These are phyloP conservation scores for Chlorella sp. DNA, from an alignment of 139 green algal genomes.

Conservation along the genomic window DNA sequence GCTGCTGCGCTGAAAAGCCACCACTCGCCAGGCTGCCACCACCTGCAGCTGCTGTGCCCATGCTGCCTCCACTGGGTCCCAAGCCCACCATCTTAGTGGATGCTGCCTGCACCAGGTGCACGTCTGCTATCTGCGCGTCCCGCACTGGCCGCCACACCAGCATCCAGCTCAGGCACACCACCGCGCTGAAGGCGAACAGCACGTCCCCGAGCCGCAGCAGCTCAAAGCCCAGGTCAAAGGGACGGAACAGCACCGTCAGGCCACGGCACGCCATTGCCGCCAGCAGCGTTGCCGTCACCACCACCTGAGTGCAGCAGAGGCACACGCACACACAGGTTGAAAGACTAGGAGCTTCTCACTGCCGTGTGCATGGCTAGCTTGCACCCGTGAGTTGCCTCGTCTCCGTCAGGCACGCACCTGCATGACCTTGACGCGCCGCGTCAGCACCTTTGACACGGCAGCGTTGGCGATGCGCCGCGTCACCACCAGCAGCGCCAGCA, in stretches of 20 bases:
- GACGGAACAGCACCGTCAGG: constrained; percentile 31
- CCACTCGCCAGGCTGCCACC: too few species aligned
- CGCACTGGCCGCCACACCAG: constrained; percentile 34
- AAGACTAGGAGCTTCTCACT: too few species aligned
- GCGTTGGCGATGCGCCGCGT: constrained; percentile 18
- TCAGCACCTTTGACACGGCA: constrained; percentile 33
- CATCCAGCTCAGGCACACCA: constrained; percentile 18
- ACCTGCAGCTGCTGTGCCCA: too few species aligned
- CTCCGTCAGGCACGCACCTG: constrained; percentile 14
- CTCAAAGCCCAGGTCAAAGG: constrained; percentile 37
- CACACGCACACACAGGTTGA: not conserved
- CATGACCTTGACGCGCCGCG: constrained; percentile 25
- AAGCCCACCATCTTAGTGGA: too few species aligned
- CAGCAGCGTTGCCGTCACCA: not conserved
- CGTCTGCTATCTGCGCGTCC: constrained; percentile 17
- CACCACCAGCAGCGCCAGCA: constrained; percentile 27
- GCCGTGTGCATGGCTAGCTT: not conserved
- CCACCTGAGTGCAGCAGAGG: not conserved
- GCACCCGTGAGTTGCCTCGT: not conserved
- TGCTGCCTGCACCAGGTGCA: too few species aligned
- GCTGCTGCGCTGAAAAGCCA: too few species aligned
- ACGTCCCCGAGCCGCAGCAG: constrained; percentile 28
- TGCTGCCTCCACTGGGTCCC: too few species aligned
- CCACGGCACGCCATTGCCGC: constrained; percentile 14
- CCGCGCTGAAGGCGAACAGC: constrained; percentile 5